A percentile compares a stretch with the other conserved stretches of the same genome.
Evolutionary conservation across 129 eudicot genomes (phyloP).

Genomic region (Ambrosia trifida): DNA sequence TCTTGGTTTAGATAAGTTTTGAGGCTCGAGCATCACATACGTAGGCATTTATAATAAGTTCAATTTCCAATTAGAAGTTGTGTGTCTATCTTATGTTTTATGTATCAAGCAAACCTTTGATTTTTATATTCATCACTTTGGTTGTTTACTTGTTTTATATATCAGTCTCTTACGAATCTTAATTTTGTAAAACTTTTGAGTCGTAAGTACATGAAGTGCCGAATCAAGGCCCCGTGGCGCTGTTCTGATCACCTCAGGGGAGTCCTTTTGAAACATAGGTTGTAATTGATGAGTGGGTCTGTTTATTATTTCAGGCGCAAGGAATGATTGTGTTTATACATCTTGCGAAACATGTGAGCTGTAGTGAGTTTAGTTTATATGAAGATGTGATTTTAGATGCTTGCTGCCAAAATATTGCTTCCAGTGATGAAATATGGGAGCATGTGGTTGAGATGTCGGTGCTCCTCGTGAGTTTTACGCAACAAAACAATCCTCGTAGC

Average conservation of each 20-base stretch:
- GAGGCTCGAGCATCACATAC: too few species aligned
- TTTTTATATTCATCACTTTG: too few species aligned
- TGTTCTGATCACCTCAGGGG: too few species aligned
- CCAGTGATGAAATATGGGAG: slow-evolving; percentile 83
- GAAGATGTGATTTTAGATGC: slow-evolving; percentile 90
- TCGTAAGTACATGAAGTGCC: too few species aligned
- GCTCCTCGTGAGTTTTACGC: slow-evolving; percentile 64
- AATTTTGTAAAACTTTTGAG: too few species aligned
- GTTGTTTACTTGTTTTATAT: too few species aligned
- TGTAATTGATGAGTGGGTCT: not conserved
- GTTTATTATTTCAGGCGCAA: slow-evolving; percentile 52
- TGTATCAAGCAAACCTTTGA: too few species aligned
- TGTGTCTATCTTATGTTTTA: too few species aligned
- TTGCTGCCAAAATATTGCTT: slow-evolving; percentile 82
- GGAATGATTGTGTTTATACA: slow-evolving; percentile 79
- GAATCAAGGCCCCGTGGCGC: too few species aligned
- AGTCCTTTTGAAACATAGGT: not conserved
- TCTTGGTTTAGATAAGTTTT: not conserved
- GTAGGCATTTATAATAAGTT: too few species aligned
- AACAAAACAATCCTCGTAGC: slow-evolving; percentile 84
- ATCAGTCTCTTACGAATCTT: too few species aligned
- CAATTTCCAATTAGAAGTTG: too few species aligned
- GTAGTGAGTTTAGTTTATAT: slow-evolving; percentile 62
- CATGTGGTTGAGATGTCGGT: slow-evolving; percentile 90
- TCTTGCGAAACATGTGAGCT: slow-evolving; percentile 68